Evolutionary conservation across 805 yeast species (phyloP).

Genomic region (Starmerella bacillaris): DNA sequence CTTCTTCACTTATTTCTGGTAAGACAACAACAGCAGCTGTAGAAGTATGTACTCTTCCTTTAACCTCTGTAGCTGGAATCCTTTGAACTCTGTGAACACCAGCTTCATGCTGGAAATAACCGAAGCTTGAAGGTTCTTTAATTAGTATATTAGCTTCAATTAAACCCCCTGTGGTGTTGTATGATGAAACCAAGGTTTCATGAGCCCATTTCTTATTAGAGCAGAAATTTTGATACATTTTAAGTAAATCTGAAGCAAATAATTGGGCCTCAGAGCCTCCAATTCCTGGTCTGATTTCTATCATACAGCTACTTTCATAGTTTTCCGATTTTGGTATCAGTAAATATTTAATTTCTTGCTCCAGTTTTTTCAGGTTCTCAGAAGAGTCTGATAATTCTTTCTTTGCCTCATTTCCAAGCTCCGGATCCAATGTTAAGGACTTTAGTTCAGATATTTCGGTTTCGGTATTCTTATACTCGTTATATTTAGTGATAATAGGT

Average conservation of each 20-base stretch:
- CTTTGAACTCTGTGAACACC: conserved; percentile 95
- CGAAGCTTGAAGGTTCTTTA: conserved; percentile 62
- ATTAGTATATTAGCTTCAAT: conserved; percentile 60
- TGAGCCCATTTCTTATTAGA: conserved; percentile 47
- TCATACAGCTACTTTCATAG: conserved; percentile 54
- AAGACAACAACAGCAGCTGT: conserved; percentile 90
- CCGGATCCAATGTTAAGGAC: conserved; percentile 30
- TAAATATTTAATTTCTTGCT: neutral
- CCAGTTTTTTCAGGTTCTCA: conserved; percentile 30
- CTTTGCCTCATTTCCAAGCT: conserved; percentile 41
- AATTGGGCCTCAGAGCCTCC: conserved; percentile 90
- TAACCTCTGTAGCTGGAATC: conserved; percentile 80
- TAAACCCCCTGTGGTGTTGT: conserved; percentile 41
- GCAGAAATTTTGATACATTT: conserved; percentile 67
- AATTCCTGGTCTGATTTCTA: conserved; percentile 86
- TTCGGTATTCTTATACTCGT: conserved; percentile 24
- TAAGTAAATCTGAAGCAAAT: conserved; percentile 60
- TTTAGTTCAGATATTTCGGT: conserved; percentile 27
- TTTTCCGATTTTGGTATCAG: conserved; percentile 64
- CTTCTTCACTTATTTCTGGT: conserved; percentile 44
- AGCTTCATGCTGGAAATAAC: conserved; percentile 59
- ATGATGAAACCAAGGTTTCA: conserved; percentile 38
- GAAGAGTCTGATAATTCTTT: conserved; percentile 36
- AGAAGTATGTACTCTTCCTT: conserved; percentile 88
- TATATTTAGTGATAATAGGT: neutral